Conservation (phyloP, 2,329 filamentous ascomycete species). For the Phoma sp. region DNA sequence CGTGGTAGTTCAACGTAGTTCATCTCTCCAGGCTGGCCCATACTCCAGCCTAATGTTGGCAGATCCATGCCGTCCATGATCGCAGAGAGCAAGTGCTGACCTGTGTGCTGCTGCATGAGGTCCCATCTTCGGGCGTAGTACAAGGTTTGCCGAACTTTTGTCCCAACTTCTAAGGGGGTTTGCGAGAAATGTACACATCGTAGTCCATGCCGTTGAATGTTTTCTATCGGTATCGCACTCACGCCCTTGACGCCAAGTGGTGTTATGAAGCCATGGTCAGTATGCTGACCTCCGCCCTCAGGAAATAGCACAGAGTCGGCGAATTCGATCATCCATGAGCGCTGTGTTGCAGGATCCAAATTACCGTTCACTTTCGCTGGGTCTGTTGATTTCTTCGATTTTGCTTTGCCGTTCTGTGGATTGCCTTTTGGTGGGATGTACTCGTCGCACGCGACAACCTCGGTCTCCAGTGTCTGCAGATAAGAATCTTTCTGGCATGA, state of each 20-base stretch:
- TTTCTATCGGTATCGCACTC: constrained; percentile 37
- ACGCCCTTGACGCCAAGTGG: constrained; percentile 22
- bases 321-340: constrained; percentile 40
- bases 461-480: constrained; percentile 37
- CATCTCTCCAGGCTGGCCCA: constrained; percentile 44
- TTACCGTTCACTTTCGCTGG: constrained; percentile 24
- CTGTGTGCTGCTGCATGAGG: constrained; percentile 47
- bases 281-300: constrained; percentile 44
- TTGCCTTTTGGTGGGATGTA: constrained; percentile 30
- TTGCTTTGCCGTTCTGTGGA: constrained; percentile 31
- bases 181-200: constrained; percentile 77
- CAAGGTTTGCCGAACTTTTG: constrained; percentile 36
- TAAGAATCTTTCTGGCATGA: constrained; percentile 45
- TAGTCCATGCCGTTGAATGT: constrained; percentile 59
- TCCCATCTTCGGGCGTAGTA: constrained; percentile 43
- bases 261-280: constrained; percentile 40
- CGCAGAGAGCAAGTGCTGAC: constrained; percentile 45
- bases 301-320: constrained; percentile 45
- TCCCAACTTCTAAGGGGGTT: constrained; percentile 84
- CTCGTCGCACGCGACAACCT: constrained; percentile 43
- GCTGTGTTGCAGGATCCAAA: constrained; percentile 22
- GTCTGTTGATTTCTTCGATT: constrained; percentile 37
- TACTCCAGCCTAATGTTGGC: constrained; percentile 41
- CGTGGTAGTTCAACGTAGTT: constrained; percentile 44
- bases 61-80: constrained; percentile 43